phyloP scores from a whole-genome alignment of 768 basidiomycete genomes.

The Fomitopsis pulvina region DNA sequence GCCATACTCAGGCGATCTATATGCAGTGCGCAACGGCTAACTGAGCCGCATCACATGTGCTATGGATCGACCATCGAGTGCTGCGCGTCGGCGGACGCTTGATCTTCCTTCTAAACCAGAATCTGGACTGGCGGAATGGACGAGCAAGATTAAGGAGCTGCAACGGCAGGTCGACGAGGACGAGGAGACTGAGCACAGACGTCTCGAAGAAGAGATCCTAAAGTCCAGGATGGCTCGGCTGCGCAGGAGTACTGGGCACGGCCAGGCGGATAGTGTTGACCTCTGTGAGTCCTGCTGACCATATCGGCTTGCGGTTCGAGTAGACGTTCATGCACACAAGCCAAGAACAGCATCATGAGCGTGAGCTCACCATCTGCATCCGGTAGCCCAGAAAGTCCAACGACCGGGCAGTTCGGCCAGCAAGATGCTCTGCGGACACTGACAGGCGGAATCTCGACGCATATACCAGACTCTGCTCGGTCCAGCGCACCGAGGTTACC shows the following conservation, averaged over 20 bases:
- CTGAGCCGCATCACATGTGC: background rate
- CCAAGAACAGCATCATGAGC: slow-evolving; percentile 18
- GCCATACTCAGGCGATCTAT: background rate
- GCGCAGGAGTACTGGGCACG: slow-evolving; percentile 35
- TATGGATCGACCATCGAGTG: slow-evolving; percentile 11
- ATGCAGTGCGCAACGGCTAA: background rate
- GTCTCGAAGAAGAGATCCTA: slow-evolving; percentile 52
- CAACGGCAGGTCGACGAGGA: slow-evolving; percentile 79
- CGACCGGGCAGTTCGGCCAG: slow-evolving; percentile 36
- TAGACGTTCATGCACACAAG: background rate
- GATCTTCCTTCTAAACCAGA: slow-evolving; percentile 40
- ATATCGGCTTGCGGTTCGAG: background rate
- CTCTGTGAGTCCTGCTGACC: slow-evolving; percentile 34
- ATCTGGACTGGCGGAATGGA: slow-evolving; percentile 72
- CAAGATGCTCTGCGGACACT: slow-evolving; percentile 42
- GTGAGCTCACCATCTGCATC: background rate
- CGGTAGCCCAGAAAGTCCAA: slow-evolving; percentile 19
- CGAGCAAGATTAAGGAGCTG: slow-evolving; percentile 70
- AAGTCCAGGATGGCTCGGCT: slow-evolving; percentile 40
- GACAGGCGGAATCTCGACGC: slow-evolving; percentile 23
- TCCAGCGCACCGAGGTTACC: slow-evolving; percentile 27
- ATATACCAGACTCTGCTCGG: background rate
- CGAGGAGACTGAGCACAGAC: slow-evolving; percentile 69
- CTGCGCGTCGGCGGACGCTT: slow-evolving; percentile 19
- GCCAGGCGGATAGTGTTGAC: slow-evolving; percentile 34